phyloP scores from a whole-genome alignment of 768 basidiomycete genomes.

The Sarcomyxa edulis region DNA sequence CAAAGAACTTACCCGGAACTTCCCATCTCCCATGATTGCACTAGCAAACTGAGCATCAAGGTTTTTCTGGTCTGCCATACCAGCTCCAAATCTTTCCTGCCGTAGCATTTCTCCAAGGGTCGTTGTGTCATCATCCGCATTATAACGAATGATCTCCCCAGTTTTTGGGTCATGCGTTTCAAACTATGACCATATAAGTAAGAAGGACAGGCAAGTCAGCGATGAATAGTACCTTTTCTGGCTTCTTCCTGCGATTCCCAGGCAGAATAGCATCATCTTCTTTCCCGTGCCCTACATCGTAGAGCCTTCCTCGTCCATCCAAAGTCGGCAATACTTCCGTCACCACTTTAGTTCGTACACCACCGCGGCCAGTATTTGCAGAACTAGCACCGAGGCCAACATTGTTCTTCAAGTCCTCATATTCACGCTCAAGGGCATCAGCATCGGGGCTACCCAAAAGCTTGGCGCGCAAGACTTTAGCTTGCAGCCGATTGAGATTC shows the following conservation, averaged over 20 bases:
- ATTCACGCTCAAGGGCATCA: slow-evolving; percentile 74
- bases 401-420: slow-evolving; percentile 62
- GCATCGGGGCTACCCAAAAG: slow-evolving; percentile 80
- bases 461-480: slow-evolving; percentile 87
- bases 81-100: slow-evolving; percentile 87
- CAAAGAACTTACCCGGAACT: slow-evolving; percentile 90
- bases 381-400: slow-evolving; percentile 35
- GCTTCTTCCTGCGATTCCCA: not conserved
- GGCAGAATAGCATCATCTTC: not conserved
- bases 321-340: slow-evolving; percentile 89
- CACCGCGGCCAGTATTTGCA: slow-evolving; percentile 31
- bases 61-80: slow-evolving; percentile 87
- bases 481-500: slow-evolving; percentile 88
- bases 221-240: slow-evolving; percentile 1
- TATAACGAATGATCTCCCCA: slow-evolving; percentile 83
- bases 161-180: slow-evolving; percentile 90
- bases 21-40: slow-evolving; percentile 83
- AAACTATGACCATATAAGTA: slow-evolving; percentile 42
- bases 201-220: slow-evolving; percentile 2
- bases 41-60: slow-evolving; percentile 86
- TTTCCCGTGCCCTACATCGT: slow-evolving; percentile 86
- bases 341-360: slow-evolving; percentile 56
- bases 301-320: slow-evolving; percentile 78
- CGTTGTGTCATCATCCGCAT: slow-evolving; percentile 84
- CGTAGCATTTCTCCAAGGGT: slow-evolving; percentile 90